Evolutionary conservation across 306 rosid species (phyloP), one percentile per base, ranked within the genome.

Genomic region (Vigna hirtella): DNA sequence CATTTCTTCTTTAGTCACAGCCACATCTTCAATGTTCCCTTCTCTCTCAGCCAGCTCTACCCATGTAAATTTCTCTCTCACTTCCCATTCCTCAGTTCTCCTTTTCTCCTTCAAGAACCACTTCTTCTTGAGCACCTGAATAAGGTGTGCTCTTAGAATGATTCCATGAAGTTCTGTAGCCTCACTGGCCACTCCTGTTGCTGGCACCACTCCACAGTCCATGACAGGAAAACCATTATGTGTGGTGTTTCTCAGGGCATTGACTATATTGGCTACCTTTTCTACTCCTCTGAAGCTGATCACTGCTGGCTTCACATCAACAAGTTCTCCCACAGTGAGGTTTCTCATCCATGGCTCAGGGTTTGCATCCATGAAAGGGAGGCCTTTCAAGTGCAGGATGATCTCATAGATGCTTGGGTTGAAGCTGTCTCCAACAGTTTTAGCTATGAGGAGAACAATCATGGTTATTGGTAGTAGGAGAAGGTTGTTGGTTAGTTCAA

Each of bases 341-440:
- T 88, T 90, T 49, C 97, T 88, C 97, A 93, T 93, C 95, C 95
- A 93, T 36, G 93, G 93, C 78, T 93, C 93, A 13, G 98, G 98
- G 72, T 86, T 64, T 66, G 97, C 89, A 52, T 93, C 97, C 89
- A 93, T 72, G 89, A 91, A 93, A 30, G 98, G 98, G 18, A 93
- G 88, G 76, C 97, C 97, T 78, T 93, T 93, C 11, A 90, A 45
- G 77, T 91, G 91, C 42, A 93, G 82, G 51, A 93, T 93, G 48
- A 91, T 91, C 45, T 93, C 97, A 34, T 93, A 93, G 79, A 93
- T 90, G 83, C 97, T 93, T 20, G 87, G 96, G 81, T 93, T 93
- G 83, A 93, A 91, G 66, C 92, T 73, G 81, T 93, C 98, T 49
- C 98, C 98, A 17, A 91, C 97, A 6, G 92, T 88, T 85, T 93